phyloP scores from a whole-genome alignment of 1,139 yeast species.

The Nakaseomyces bracarensis region DNA sequence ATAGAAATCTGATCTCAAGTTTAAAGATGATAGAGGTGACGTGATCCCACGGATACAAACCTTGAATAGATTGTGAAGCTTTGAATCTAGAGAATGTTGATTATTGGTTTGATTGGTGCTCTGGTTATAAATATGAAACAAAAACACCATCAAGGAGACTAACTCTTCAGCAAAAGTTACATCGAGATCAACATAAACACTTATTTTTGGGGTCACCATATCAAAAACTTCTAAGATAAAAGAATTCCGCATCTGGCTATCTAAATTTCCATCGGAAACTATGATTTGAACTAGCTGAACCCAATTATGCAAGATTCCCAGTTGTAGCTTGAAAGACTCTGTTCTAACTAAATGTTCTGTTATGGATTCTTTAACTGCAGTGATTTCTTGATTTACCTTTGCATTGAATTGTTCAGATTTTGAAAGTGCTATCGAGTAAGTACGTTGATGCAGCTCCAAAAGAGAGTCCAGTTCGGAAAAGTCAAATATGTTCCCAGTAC shows the following conservation, averaged over 20 bases:
- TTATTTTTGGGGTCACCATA: constrained; percentile 63
- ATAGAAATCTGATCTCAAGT: constrained; percentile 70
- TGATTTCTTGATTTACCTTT: constrained; percentile 15
- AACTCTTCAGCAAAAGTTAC: constrained; percentile 65
- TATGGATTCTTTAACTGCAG: constrained; percentile 23
- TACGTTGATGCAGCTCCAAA: constrained; percentile 24
- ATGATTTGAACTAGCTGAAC: constrained; percentile 67
- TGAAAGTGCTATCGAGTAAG: background rate
- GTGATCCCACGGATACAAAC: constrained; percentile 67
- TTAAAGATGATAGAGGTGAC: constrained; percentile 58
- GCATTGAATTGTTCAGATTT: constrained; percentile 11
- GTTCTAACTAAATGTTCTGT: constrained; percentile 40
- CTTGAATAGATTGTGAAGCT: constrained; percentile 61
- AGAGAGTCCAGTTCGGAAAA: constrained; percentile 29
- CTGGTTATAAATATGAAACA: constrained; percentile 55
- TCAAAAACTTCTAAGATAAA: constrained; percentile 74
- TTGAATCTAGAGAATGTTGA: constrained; percentile 34
- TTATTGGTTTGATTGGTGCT: constrained; percentile 35
- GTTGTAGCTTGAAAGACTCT: constrained; percentile 45
- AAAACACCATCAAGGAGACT: constrained; percentile 63
- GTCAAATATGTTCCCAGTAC: constrained; percentile 29
- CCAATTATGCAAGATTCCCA: constrained; percentile 71
- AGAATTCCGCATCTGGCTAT: constrained; percentile 39
- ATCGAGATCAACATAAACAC: constrained; percentile 62
- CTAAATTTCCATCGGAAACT: constrained; percentile 49